Evolutionary conservation across 768 basidiomycete species (phyloP), one percentile per base, ranked within the genome.

Genomic region (Psilocybe azurescens): DNA sequence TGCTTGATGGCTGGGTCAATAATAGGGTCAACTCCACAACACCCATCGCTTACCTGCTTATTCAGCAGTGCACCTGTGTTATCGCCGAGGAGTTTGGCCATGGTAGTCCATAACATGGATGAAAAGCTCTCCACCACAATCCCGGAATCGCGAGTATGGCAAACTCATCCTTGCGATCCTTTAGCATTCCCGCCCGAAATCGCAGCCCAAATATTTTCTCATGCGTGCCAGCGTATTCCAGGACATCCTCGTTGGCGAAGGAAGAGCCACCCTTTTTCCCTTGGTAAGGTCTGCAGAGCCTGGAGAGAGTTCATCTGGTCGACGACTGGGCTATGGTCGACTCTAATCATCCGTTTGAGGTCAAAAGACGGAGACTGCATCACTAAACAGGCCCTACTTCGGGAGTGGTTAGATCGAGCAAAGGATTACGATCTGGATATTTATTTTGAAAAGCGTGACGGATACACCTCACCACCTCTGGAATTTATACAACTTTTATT

Each of bases 281-380:
- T 61, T 32, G 60, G 60, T 7, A 56, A 29, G 16, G 38, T 61
- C 24, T 61, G 60, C 54, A 56, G 33, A 29, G n/a, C 28, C 18
- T 61, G 60, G 60, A 54, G 60, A 30, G 18, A 50, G 16, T 49
- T 56, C 20, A 54, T 54, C 16, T 61, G 60, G 60, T 61, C 60
- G 8, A 56, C 48, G 4, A 44, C 60, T 2, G 48, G 49, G 18
- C 49, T 61, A 24, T 61, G 60, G 60, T 49, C 53, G 5, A 55
- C 53, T 5, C n/a, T 61, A 20, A 29, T 56, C 38, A 56, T 56
- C n/a, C 32, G 14, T 13, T 7, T 55, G 2, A 14, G 20, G 10
- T 14, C 36, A 18, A 16, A 16, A 39, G 50, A 51, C 29, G 5
- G 36, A n/a, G 36, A 36, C 7, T 3, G 18, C 13, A 20, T 24